These are phyloP conservation scores for Dryas drummondii DNA, from an alignment of 306 rosid genomes.

Conservation along the genomic window DNA sequence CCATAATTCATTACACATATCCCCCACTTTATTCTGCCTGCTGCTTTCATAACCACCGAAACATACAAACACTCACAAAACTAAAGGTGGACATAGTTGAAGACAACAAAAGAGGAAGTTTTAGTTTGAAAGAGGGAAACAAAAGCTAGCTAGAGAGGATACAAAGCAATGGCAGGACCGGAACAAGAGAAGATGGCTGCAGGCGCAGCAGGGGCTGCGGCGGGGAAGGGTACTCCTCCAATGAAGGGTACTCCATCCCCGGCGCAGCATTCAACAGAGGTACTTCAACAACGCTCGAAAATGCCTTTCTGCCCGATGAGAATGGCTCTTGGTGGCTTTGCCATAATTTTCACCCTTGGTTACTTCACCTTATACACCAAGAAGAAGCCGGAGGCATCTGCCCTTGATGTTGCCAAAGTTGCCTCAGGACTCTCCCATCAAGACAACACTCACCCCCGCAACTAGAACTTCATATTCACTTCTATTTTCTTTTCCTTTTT, in stretches of 20 bases:
- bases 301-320: constrained; percentile 42
- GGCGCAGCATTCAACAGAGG: constrained; percentile 37
- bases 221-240: constrained; percentile 22
- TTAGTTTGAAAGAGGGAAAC: not conserved
- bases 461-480: constrained; percentile 1
- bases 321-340: constrained; percentile 61
- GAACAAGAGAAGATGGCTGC: constrained; percentile 18
- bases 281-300: constrained; percentile 52
- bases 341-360: constrained; percentile 40
- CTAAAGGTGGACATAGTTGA: not conserved
- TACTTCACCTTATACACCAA: constrained; percentile 52
- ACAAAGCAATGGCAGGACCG: constrained; percentile 30
- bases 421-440: constrained; percentile 5
- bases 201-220: constrained; percentile 17
- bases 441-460: constrained; percentile 24
- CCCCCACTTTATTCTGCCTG: not conserved
- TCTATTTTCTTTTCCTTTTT: not conserved
- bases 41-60: constrained; percentile 20
- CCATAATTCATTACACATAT: not conserved
- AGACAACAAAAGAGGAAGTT: not conserved
- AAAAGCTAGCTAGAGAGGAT: not conserved
- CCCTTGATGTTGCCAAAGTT: constrained; percentile 64
- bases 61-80: not conserved
- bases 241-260: constrained; percentile 27
- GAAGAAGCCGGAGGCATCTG: constrained; percentile 73